Evolutionary conservation across 352 stramenopile species (phyloP).

Genomic region (Hyaloperonospora brassicae): DNA sequence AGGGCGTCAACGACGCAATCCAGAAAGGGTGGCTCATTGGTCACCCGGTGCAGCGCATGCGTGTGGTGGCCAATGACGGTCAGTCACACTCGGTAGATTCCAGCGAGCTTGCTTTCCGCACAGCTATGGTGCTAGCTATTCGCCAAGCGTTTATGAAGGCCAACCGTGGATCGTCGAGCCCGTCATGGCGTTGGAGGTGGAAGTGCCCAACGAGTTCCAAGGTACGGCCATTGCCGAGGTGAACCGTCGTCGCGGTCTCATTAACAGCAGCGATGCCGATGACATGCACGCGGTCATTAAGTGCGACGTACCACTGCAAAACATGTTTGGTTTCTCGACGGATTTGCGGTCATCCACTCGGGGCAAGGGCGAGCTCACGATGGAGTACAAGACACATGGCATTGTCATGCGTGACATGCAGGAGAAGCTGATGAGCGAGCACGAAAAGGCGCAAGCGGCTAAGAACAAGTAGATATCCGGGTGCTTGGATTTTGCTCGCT

Average conservation of each 20-base stretch:
- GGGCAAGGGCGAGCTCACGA: conserved; percentile 98
- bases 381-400: conserved; percentile 98
- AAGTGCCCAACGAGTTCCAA: conserved; percentile 95
- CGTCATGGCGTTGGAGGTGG: conserved; percentile 93
- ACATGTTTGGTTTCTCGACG: conserved; percentile 99
- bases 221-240: conserved; percentile 90
- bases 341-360: conserved; percentile 93
- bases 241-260: conserved; percentile 92
- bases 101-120: conserved; percentile 97
- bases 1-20: conserved; percentile 94
- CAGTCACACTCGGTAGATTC: conserved; percentile 96
- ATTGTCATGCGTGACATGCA: conserved; percentile 90
- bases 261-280: conserved; percentile 93
- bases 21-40: conserved; percentile 94
- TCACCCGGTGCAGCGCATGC: conserved; percentile 87
- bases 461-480: conserved; percentile 59
- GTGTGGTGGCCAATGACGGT: conserved; percentile 87
- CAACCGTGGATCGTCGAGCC: conserved; percentile 93
- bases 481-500: no score
- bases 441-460: conserved; percentile 78
- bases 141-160: conserved; percentile 91
- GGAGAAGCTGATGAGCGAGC: conserved; percentile 92
- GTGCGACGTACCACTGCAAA: conserved; percentile 92
- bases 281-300: conserved; percentile 90
- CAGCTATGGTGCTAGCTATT: conserved; percentile 92